Base-by-base conservation (phyloP, 75 land plant genomes). In the Pinus tabuliformis region DNA sequence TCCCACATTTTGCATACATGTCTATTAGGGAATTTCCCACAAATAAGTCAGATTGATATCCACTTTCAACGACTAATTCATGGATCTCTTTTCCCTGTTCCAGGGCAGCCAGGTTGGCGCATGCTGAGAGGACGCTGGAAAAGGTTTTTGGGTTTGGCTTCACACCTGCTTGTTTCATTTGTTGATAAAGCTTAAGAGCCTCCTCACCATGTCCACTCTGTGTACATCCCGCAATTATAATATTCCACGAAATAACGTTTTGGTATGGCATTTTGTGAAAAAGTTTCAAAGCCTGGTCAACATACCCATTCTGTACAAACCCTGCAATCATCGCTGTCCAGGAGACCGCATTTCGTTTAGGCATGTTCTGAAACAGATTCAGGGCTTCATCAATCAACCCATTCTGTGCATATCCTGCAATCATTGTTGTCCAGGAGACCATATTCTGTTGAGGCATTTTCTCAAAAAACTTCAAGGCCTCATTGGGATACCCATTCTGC, bases 291-390 rank as follows among this genome's bases (percentile, higher is more conserved):
- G 89, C 92, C 73, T 87, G 81, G n/a, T 75, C 72, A 58, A 77
- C 78, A 56, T 74, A 15, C 26, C 82, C 84, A 24, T 83, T 80
- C 36, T 87, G 87, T 21, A 75, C 85, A 45, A 81, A 81, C 62
- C 78, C 85, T 75, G 77, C 70, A 74, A 85, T 85, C 62, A 90
- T 81, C 2, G 82, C 89, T 82, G 83, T 90, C 87, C 87, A 90
- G 12, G 85, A 76, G 5, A 90, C 78, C 7, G 75, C 71, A 80
- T 88, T 78, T 37, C 64, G 82, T 26, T 72, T 45, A 1, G 80
- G 73, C 80, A 80, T 79, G 14, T 77, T 39, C 20, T 77, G 21
- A 73, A 88, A 88, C 24, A 82, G 9, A 54, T 76, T 56, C 73
- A 76, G 64, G 12, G 82, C 82, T 56, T 81, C 77, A 14, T 56